Evolutionary conservation across 192 early-diverging fungal species (phyloP).

Genomic region (Bifiguratus adelaidae): DNA sequence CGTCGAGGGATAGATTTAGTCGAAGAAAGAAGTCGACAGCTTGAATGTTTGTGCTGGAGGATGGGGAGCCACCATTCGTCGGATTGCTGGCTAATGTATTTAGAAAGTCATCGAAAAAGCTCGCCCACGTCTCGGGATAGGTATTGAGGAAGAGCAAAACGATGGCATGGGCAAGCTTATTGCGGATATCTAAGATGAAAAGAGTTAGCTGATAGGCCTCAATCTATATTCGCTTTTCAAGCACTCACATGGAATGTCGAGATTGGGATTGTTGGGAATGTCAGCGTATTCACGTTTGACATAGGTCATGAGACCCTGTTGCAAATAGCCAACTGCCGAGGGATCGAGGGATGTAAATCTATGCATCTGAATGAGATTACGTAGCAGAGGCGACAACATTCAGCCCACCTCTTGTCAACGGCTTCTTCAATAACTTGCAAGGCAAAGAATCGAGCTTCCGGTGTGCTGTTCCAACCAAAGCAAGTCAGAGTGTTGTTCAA

Average conservation of each 20-base stretch:
- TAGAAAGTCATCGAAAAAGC: constrained; percentile 82
- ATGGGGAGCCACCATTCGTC: constrained; percentile 23
- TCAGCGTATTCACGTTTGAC: constrained; percentile 44
- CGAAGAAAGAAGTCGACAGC: constrained; percentile 70
- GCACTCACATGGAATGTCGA: constrained; percentile 38
- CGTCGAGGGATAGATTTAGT: constrained; percentile 71
- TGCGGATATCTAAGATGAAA: constrained; percentile 39
- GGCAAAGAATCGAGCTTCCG: constrained; percentile 77
- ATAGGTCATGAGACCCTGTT: constrained; percentile 46
- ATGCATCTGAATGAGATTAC: too few species aligned
- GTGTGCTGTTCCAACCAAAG: constrained; percentile 34
- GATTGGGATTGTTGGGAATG: constrained; percentile 13
- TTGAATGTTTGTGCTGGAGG: constrained; percentile 32
- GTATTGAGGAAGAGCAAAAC: constrained; percentile 70
- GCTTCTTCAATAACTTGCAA: constrained; percentile 64
- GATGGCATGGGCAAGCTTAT: constrained; percentile 77
- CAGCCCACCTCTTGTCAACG: background rate
- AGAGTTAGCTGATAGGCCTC: background rate
- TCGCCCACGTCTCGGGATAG: constrained; percentile 80
- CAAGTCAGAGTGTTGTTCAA: constrained; percentile 7
- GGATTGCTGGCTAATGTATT: constrained; percentile 39
- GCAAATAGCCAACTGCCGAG: constrained; percentile 34
- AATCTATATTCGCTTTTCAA: background rate
- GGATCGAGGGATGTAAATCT: constrained; percentile 37
- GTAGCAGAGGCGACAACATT: too few species aligned